phyloP scores from a whole-genome alignment of 2,329 filamentous ascomycete species.

The Dactylellina cionopaga region DNA sequence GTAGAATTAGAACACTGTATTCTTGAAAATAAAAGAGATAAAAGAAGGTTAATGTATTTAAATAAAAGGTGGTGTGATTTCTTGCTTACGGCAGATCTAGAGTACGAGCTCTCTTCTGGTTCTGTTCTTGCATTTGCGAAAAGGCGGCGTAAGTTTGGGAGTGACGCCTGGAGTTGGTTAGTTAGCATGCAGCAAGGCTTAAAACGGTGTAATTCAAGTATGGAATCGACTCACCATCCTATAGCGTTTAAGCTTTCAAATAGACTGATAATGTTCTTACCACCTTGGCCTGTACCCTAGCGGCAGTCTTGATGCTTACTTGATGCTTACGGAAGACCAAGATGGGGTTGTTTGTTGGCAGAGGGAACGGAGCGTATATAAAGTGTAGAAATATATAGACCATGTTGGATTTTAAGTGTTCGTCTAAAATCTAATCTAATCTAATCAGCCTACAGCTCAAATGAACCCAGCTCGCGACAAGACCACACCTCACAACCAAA shows the following conservation, averaged over 20 bases:
- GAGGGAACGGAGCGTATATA: too few species aligned
- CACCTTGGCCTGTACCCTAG: too few species aligned
- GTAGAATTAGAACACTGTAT: constrained; percentile 24
- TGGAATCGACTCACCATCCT: constrained; percentile 1
- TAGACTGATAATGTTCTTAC: too few species aligned
- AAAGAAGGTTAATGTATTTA: constrained; percentile 1
- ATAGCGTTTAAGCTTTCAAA: constrained; percentile 23
- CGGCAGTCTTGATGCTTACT: too few species aligned
- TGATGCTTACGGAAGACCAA: too few species aligned
- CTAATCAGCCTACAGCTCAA: constrained; percentile 21
- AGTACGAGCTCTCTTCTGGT: constrained; percentile 92
- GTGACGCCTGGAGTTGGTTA: constrained; percentile 69
- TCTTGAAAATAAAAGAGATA: neutral
- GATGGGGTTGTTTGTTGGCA: too few species aligned
- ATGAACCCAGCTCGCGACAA: constrained; percentile 26
- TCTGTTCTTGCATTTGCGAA: constrained; percentile 95
- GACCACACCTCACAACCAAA: neutral
- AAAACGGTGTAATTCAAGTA: too few species aligned
- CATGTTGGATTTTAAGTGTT: constrained; percentile 53
- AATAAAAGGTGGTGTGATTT: neutral
- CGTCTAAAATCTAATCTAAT: constrained; percentile 40
- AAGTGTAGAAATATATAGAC: too few species aligned
- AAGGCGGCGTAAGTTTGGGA: constrained; percentile 93
- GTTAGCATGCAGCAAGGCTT: neutral
- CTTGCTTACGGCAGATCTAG: constrained; percentile 78